Percentiles rank a stretch among this genome's conserved stretches.
phyloP scores from a whole-genome alignment of 495 filamentous ascomycete species.

The Trichoderma virens region DNA sequence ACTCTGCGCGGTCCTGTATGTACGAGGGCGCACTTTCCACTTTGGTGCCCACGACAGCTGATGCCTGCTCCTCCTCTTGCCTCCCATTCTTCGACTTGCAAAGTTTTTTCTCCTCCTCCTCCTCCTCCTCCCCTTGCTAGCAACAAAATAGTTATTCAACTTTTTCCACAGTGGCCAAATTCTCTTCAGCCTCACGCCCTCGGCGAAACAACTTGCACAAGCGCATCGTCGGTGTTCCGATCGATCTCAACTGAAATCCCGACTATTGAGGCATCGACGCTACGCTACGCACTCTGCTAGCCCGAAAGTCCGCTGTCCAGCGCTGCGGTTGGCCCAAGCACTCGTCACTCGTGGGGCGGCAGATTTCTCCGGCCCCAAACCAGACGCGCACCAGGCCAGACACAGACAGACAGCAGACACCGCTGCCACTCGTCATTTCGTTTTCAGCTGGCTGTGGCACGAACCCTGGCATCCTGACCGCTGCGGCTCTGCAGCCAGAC shows the following conservation, averaged over 20 bases:
- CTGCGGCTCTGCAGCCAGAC: not conserved
- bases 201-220: conserved; percentile 1
- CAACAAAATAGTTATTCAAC: not conserved
- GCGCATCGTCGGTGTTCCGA: not conserved
- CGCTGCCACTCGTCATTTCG: not conserved
- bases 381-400: too few relatives aligned
- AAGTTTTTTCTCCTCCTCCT: not conserved
- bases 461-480: not conserved
- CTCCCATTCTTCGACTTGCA: too few relatives aligned
- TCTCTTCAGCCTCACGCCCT: not conserved
- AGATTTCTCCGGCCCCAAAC: not conserved
- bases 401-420: not conserved
- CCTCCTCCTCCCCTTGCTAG: not conserved
- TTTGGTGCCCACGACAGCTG: too few relatives aligned
- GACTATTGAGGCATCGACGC: conserved; percentile 2
- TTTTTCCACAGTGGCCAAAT: not conserved
- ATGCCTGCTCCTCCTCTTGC: too few relatives aligned
- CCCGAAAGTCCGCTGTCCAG: not conserved
- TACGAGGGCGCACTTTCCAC: too few relatives aligned
- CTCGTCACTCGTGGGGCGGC: not conserved
- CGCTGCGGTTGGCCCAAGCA: not conserved
- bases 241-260: not conserved
- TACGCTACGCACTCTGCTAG: not conserved
- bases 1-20: too few relatives aligned
- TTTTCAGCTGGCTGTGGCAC: not conserved